Percentiles rank a stretch among this genome's conserved stretches.
phyloP scores from a whole-genome alignment of 2,329 filamentous ascomycete species.

The Fusarium proliferatum region DNA sequence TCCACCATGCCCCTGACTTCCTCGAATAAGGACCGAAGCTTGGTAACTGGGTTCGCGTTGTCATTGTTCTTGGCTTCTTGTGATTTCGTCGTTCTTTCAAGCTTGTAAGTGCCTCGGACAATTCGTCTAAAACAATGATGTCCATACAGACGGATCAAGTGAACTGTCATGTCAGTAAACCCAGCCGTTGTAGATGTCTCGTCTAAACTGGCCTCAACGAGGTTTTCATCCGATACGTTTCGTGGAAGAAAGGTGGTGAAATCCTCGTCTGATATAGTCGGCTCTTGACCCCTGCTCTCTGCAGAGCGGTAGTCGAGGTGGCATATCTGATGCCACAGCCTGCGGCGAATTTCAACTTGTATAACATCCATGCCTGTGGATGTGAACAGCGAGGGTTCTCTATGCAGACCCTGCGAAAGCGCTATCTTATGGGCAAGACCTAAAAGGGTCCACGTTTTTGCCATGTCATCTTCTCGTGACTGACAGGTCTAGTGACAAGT shows the following conservation, averaged over 20 bases:
- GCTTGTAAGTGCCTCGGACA: neutral
- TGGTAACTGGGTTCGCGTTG: neutral
- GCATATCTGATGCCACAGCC: constrained; percentile 4
- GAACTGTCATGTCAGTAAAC: neutral
- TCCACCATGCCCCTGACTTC: neutral
- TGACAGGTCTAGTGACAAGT: neutral
- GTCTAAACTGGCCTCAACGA: neutral
- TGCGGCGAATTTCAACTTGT: neutral
- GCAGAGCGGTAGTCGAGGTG: constrained; percentile 1
- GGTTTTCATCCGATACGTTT: neutral
- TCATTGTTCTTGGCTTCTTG: neutral
- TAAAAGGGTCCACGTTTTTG: neutral
- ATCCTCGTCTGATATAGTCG: neutral
- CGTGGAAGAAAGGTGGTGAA: neutral
- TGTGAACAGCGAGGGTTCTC: neutral
- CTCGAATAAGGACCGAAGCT: neutral
- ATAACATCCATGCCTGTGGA: neutral
- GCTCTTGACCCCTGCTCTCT: neutral
- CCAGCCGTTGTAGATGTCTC: neutral
- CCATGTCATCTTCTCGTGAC: neutral
- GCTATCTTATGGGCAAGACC: neutral
- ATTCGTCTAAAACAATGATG: constrained; percentile 2
- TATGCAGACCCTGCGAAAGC: neutral
- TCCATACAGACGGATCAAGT: neutral
- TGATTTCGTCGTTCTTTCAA: neutral